Percentiles rank a stretch among this genome's conserved stretches.
These are phyloP conservation scores for Scortechinia acanthostroma DNA, from an alignment of 2,329 filamentous ascomycete species.

Conservation along the genomic window DNA sequence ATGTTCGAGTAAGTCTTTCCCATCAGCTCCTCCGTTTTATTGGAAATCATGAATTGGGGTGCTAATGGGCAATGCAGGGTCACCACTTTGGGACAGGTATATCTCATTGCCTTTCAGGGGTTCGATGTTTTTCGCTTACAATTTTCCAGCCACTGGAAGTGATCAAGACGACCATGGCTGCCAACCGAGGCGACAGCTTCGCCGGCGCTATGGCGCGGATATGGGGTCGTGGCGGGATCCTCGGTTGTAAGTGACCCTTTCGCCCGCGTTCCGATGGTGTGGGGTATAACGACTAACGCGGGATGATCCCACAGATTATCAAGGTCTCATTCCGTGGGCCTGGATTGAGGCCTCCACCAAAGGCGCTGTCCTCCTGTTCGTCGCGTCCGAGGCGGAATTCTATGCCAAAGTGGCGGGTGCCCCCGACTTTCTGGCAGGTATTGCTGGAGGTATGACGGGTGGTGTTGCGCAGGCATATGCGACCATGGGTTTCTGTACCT, in stretches of 20 bases:
- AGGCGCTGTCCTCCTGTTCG: conserved; percentile 96
- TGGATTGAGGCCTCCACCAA: conserved; percentile 99
- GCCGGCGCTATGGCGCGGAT: conserved; percentile 73
- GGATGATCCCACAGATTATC: conserved; percentile 66
- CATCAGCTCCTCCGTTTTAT: neutral
- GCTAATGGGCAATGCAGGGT: conserved; percentile 37
- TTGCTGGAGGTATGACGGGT: conserved; percentile 82
- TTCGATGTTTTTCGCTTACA: conserved; percentile 37
- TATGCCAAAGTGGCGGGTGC: conserved; percentile 79
- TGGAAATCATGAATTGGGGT: conserved; percentile 7
- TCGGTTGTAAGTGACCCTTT: conserved; percentile 71
- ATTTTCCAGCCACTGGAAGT: conserved; percentile 82
- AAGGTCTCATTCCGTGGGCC: conserved; percentile 98
- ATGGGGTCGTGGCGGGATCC: conserved; percentile 85
- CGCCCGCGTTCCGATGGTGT: neutral
- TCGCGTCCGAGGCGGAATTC: conserved; percentile 96
- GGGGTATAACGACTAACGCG: neutral
- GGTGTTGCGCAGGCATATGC: conserved; percentile 97
- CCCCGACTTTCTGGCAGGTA: conserved; percentile 79
- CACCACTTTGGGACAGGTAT: conserved; percentile 62
- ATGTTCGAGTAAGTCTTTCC: conserved; percentile 69
- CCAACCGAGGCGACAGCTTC: conserved; percentile 86
- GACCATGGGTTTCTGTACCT: conserved; percentile 99
- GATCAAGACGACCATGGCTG: conserved; percentile 98
- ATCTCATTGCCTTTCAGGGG: conserved; percentile 3